A percentile compares a stretch with the other conserved stretches of the same genome.
phyloP scores from a whole-genome alignment of 805 yeast species.

The Candida palmyrensis region DNA sequence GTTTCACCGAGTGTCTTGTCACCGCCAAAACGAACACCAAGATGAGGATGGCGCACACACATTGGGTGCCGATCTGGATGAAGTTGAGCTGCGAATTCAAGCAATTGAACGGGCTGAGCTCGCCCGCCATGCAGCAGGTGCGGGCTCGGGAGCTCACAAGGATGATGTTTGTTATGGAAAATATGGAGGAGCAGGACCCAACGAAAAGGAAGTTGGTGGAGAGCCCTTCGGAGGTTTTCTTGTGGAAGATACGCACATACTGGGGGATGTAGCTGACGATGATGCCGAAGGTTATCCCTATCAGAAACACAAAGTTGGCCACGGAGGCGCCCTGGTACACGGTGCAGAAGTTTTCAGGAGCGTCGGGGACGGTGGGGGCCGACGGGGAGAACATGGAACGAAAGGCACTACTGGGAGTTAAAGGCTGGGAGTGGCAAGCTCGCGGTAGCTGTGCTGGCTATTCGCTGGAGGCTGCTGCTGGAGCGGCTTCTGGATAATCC shows the following conservation, averaged over 20 bases:
- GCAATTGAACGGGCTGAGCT: slow-evolving; percentile 52
- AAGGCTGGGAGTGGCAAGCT: background rate
- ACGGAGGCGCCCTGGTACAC: slow-evolving; percentile 47
- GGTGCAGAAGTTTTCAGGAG: slow-evolving; percentile 22
- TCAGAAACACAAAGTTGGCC: slow-evolving; percentile 44
- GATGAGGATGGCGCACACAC: slow-evolving; percentile 53
- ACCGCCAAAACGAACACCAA: slow-evolving; percentile 48
- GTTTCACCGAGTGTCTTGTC: slow-evolving; percentile 43
- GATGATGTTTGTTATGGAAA: slow-evolving; percentile 62
- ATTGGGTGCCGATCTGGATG: slow-evolving; percentile 61
- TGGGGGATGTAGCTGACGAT: slow-evolving; percentile 73
- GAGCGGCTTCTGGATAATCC: background rate
- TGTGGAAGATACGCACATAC: slow-evolving; percentile 50
- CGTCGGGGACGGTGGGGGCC: slow-evolving; percentile 1
- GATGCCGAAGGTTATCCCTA: slow-evolving; percentile 60
- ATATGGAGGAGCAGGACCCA: slow-evolving; percentile 65
- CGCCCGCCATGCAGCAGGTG: slow-evolving; percentile 49
- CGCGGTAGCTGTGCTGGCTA: background rate
- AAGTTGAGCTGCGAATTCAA: slow-evolving; percentile 61
- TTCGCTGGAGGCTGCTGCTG: background rate
- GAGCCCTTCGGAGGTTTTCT: slow-evolving; percentile 71
- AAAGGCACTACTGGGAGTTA: background rate
- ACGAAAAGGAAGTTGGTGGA: slow-evolving; percentile 67
- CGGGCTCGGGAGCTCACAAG: slow-evolving; percentile 58
- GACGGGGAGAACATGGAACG: background rate